phyloP scores from a whole-genome alignment of 2,329 filamentous ascomycete species.

The Tolypocladium paradoxum region DNA sequence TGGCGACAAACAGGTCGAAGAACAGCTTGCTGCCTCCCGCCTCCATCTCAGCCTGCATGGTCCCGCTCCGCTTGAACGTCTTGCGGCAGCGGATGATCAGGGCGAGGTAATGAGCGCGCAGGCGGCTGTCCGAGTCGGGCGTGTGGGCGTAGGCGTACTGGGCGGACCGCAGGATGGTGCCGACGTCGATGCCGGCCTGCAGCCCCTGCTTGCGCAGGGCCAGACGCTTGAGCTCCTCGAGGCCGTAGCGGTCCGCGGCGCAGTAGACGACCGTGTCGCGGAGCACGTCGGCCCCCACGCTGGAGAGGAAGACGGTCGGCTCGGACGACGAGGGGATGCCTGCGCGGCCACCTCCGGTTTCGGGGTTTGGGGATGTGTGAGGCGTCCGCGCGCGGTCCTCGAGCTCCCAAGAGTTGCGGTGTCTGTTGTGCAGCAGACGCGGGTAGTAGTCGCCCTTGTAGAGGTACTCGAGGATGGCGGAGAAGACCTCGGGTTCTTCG shows the following conservation, averaged over 20 bases:
- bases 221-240: conserved; percentile 86
- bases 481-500: conserved; percentile 87
- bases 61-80: conserved; percentile 96
- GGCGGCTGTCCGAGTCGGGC: conserved; percentile 79
- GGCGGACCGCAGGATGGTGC: conserved; percentile 81
- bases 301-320: conserved; percentile 58
- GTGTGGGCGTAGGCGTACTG: conserved; percentile 95
- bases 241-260: conserved; percentile 76
- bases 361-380: conserved; percentile 40
- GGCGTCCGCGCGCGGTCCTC: conserved; percentile 49
- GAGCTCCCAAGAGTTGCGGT: conserved; percentile 79
- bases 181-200: conserved; percentile 85
- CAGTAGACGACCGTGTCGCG: conserved; percentile 94
- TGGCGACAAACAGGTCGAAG: conserved; percentile 95
- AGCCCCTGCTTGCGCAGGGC: conserved; percentile 90
- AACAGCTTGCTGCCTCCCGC: conserved; percentile 81
- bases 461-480: conserved; percentile 87
- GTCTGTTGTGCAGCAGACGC: conserved; percentile 76
- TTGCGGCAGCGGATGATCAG: conserved; percentile 95
- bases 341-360: conserved; percentile 33
- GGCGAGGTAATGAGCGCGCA: conserved; percentile 94
- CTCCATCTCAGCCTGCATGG: conserved; percentile 99
- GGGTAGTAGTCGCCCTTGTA: conserved; percentile 97
- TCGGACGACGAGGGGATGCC: conserved; percentile 16
- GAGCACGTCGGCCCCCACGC: conserved; percentile 65